These are phyloP conservation scores for Astragalus membranaceus DNA, from an alignment of 306 rosid species.

Conservation along the genomic window DNA sequence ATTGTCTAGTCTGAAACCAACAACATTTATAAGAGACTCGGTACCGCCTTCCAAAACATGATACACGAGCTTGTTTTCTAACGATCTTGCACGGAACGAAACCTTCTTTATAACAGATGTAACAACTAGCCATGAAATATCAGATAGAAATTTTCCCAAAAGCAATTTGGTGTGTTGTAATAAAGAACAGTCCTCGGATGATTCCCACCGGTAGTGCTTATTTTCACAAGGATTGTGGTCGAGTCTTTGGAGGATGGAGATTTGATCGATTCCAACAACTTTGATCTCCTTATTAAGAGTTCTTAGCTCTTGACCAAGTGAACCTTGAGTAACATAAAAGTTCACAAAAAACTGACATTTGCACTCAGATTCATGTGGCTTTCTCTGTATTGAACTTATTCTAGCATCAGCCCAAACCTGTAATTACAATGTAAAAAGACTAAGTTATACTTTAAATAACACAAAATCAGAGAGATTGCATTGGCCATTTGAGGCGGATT, in stretches of 20 bases:
- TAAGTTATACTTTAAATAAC: background rate
- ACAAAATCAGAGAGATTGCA: too few relatives aligned
- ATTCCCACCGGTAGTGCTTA: slow-evolving; percentile 63
- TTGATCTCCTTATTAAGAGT: slow-evolving; percentile 51
- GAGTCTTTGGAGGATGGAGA: slow-evolving; percentile 68
- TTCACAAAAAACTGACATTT: slow-evolving; percentile 65
- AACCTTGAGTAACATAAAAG: slow-evolving; percentile 64
- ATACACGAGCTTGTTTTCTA: slow-evolving; percentile 60
- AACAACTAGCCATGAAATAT: slow-evolving; percentile 73
- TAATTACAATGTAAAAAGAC: background rate
- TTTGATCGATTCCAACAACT: slow-evolving; percentile 47
- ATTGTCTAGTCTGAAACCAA: slow-evolving; percentile 49
- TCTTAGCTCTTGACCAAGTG: slow-evolving; percentile 70
- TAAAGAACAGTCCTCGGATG: slow-evolving; percentile 53
- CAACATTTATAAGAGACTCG: slow-evolving; percentile 29
- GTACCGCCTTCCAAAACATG: slow-evolving; percentile 45
- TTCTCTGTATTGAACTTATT: slow-evolving; percentile 79
- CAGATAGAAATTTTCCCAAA: slow-evolving; percentile 55
- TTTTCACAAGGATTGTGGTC: slow-evolving; percentile 36
- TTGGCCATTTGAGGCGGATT: too few relatives aligned
- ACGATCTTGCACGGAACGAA: slow-evolving; percentile 56
- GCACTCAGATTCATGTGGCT: slow-evolving; percentile 65
- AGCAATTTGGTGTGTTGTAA: slow-evolving; percentile 62
- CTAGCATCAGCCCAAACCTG: slow-evolving; percentile 78
- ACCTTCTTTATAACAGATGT: slow-evolving; percentile 52